A percentile compares a stretch with the other conserved stretches of the same genome.
Evolutionary conservation across 208 protist species (phyloP).

Genomic region (Trypanosoma scelopori): DNA sequence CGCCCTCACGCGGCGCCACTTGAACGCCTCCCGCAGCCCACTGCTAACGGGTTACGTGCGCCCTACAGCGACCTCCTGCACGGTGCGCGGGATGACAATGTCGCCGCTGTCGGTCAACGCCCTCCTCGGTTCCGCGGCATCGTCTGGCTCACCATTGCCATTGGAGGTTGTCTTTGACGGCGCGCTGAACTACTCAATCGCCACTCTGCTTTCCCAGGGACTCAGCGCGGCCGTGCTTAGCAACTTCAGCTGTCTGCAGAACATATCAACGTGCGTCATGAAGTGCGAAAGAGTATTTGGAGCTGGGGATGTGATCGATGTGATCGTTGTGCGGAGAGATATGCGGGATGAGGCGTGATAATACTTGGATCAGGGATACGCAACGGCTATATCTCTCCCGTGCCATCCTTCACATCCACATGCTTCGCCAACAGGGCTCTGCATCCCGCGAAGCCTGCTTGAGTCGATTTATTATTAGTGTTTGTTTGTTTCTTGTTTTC

Average conservation of each 20-base stretch:
- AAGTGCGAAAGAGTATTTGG: conserved; percentile 87
- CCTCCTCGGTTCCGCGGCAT: conserved; percentile 30
- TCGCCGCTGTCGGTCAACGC: conserved; percentile 40
- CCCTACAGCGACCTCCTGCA: conserved; percentile 50
- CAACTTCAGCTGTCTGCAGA: conserved; percentile 69
- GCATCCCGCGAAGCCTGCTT: too few relatives aligned
- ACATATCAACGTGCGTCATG: conserved; percentile 87
- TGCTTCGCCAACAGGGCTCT: too few relatives aligned
- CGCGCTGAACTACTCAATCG: conserved; percentile 46
- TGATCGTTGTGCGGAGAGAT: neutral
- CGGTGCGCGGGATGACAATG: conserved; percentile 35
- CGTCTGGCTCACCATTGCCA: conserved; percentile 22
- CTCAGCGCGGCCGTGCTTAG: conserved; percentile 35
- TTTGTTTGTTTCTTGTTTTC: too few relatives aligned
- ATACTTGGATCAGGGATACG: too few relatives aligned
- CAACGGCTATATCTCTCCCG: too few relatives aligned
- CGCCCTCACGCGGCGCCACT: conserved; percentile 72
- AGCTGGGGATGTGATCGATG: neutral
- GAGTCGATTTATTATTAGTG: too few relatives aligned
- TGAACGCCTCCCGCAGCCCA: conserved; percentile 78
- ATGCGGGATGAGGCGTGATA: too few relatives aligned
- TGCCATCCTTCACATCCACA: too few relatives aligned
- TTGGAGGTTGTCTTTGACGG: conserved; percentile 36
- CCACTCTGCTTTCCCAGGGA: conserved; percentile 50
- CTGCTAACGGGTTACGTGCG: conserved; percentile 80